These are phyloP conservation scores for Castanea sativa DNA, from an alignment of 306 rosid species.

Conservation along the genomic window DNA sequence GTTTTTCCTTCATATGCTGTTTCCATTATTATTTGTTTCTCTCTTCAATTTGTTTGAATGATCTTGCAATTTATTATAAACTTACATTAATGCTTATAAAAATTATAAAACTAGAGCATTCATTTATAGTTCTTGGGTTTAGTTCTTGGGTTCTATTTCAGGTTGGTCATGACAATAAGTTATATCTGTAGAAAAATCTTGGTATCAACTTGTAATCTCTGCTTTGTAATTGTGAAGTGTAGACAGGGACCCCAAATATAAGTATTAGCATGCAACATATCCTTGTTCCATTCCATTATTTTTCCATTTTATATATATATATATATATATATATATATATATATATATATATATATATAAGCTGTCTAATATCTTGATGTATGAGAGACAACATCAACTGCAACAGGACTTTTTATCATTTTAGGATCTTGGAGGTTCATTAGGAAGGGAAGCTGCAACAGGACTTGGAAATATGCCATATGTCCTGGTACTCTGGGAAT, in stretches of 20 bases:
- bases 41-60: not conserved
- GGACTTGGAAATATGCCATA: too few species aligned
- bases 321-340: too few species aligned
- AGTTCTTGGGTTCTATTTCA: not conserved
- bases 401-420: too few species aligned
- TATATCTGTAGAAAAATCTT: not conserved
- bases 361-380: too few species aligned
- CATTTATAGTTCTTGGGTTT: too few species aligned
- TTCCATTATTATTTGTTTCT: too few species aligned
- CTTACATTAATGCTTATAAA: not conserved
- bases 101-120: not conserved
- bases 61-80: not conserved
- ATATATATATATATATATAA: too few species aligned
- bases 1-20: too few species aligned
- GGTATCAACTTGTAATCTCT: not conserved
- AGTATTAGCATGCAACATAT: not conserved
- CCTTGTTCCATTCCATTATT: not conserved
- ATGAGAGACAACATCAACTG: not conserved
- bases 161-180: not conserved
- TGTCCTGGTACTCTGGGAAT: too few species aligned
- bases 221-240: not conserved
- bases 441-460: too few species aligned
- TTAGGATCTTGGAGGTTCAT: too few species aligned
- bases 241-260: not conserved
- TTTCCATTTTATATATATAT: not conserved